Base-by-base conservation (phyloP, 164 flowering plant species). In the Aristolochia fimbriata region DNA sequence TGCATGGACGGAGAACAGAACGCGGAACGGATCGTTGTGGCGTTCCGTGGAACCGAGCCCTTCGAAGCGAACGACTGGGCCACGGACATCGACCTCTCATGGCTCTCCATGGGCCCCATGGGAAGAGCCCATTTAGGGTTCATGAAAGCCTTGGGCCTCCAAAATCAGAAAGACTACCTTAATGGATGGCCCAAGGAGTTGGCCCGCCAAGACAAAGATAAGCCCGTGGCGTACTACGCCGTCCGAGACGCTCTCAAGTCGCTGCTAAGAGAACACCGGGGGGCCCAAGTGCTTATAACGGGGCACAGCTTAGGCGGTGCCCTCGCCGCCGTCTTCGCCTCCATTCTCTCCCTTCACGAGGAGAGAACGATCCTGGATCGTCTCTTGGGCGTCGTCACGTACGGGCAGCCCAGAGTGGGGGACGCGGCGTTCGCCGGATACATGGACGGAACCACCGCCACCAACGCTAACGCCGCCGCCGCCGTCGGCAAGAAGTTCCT, bases 221-320 rank as follows among this genome's bases (percentile, higher is more conserved):
- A 56, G n/a, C 54, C 60, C 6, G 27, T 66, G 0, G 96, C 89
- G 16, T 88, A 85, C 49, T 79, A 83, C 60, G 27, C 67, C 59
- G 70, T 88, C 0, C 70, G 83, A 49, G 73, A 79, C 13, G 64
- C 24, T 25, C 68, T 88, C 20, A 77, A 57, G 41, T 21, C 52
- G n/a, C 51, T 73, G 25, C 19, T 85, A 19, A 4, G 51, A 12
- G 15, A 48, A 31, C 76, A 81, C 51, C 33, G 47, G 2, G 20
- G 46, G 9, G 70, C 87, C 9, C 78, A 71, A 58, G 67, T 75
- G 22, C 17, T 85, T 6, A 24, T 83, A 4, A 85, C 91, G 0
- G 89, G 96, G 0, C 96, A 87, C 63, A 82, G 89, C 58, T 27
- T 82, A 24, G 91, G 95, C 4, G 89, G 80, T 13, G 89, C 91